A percentile compares a stretch with the other conserved stretches of the same genome.
Evolutionary conservation across 2,329 filamentous ascomycete species (phyloP).

Genomic region (Metarhizium sp.): DNA sequence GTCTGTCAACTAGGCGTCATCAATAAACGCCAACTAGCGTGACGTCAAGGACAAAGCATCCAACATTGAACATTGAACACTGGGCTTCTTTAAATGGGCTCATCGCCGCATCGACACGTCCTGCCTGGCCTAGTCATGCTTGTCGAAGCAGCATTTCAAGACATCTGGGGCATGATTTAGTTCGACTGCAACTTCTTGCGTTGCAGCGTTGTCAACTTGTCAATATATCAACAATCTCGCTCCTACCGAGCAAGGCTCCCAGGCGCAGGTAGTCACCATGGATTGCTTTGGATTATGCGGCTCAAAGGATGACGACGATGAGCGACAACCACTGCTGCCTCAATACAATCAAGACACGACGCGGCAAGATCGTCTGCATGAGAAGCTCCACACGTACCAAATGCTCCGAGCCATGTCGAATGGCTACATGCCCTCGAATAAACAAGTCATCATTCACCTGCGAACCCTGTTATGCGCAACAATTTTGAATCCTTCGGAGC

Average conservation of each 20-base stretch:
- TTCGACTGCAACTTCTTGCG: background rate
- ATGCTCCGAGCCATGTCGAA: slow-evolving; percentile 74
- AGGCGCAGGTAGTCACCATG: slow-evolving; percentile 22
- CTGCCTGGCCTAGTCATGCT: too few species aligned
- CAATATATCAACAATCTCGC: background rate
- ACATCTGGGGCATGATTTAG: too few species aligned
- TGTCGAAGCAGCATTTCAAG: too few species aligned
- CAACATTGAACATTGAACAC: too few species aligned
- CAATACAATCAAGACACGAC: slow-evolving; percentile 74
- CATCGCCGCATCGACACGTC: too few species aligned
- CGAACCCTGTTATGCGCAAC: slow-evolving; percentile 71
- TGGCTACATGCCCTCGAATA: slow-evolving; percentile 87
- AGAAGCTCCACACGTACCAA: slow-evolving; percentile 90
- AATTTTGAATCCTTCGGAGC: slow-evolving; percentile 60
- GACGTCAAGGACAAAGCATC: background rate
- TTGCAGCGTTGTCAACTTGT: too few species aligned
- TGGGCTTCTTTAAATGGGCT: too few species aligned
- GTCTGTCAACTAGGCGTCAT: background rate
- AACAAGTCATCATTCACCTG: slow-evolving; percentile 72
- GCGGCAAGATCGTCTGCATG: slow-evolving; percentile 67
- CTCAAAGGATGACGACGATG: slow-evolving; percentile 34
- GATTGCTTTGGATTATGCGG: slow-evolving; percentile 55
- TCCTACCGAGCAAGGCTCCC: background rate
- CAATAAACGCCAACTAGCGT: background rate
- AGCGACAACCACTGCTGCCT: slow-evolving; percentile 72